phyloP scores from a whole-genome alignment of 441 rosid species.

The Pelargonium citronellum region DNA sequence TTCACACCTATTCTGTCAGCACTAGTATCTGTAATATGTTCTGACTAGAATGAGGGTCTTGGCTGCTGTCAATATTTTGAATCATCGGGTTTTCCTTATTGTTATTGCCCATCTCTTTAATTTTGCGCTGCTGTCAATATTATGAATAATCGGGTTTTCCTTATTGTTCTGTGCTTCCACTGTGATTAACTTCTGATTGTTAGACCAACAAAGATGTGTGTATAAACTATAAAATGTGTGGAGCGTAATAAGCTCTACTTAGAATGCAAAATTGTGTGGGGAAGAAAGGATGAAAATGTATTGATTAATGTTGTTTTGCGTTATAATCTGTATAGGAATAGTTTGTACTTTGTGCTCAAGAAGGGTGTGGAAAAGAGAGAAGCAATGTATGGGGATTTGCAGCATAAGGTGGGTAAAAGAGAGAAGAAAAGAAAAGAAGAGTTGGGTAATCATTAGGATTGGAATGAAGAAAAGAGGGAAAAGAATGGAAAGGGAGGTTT shows the following conservation, averaged over 20 bases:
- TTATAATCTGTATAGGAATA: no score
- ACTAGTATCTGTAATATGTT: background rate
- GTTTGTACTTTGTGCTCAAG: conserved; percentile 9
- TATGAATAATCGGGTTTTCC: no score
- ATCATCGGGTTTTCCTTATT: conserved; percentile 9
- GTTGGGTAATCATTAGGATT: conserved; percentile 34
- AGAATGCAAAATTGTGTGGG: no score
- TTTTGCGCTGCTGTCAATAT: background rate
- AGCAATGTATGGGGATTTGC: conserved; percentile 35
- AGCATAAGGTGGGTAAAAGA: conserved; percentile 23
- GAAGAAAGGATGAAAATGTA: no score
- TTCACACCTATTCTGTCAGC: background rate
- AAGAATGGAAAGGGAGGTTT: conserved; percentile 37
- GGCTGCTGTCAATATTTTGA: conserved; percentile 11
- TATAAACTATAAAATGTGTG: no score
- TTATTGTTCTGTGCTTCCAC: no score
- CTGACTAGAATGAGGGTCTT: background rate
- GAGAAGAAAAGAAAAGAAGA: conserved; percentile 36
- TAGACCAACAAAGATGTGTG: no score
- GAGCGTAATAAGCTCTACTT: no score
- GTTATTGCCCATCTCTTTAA: background rate
- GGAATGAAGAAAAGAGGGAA: conserved; percentile 21
- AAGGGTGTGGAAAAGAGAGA: conserved; percentile 22
- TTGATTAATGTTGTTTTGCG: no score
- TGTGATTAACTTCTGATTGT: no score